phyloP scores from a whole-genome alignment of 176 grass and related monocot species.

The Aegilops tauschii region DNA sequence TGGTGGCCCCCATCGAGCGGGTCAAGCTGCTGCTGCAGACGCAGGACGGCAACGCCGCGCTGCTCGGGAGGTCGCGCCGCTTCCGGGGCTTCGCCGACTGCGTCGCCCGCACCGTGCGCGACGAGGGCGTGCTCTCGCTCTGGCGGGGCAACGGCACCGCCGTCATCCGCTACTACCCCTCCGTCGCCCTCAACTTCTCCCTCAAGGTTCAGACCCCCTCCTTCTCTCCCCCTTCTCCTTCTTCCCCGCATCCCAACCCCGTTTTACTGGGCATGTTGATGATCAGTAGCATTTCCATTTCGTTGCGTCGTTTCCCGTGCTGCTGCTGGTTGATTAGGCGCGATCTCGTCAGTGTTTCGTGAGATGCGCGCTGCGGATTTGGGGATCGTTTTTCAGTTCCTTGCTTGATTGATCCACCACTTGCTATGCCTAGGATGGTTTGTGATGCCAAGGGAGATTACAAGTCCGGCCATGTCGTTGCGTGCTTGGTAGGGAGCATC shows the following conservation, averaged over 20 bases:
- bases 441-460: background rate
- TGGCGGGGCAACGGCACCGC: conserved; percentile 96
- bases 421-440: background rate
- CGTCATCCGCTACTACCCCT: conserved; percentile 98
- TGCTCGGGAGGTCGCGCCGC: conserved; percentile 55
- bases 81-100: conserved; percentile 93
- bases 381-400: background rate
- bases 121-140: conserved; percentile 84
- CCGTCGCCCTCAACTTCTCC: conserved; percentile 99
- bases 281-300: background rate
- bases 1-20: conserved; percentile 98
- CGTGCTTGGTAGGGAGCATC: conserved; percentile 17
- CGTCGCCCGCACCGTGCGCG: conserved; percentile 76
- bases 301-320: background rate
- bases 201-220: conserved; percentile 60
- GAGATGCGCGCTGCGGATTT: background rate
- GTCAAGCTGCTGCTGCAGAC: conserved; percentile 98
- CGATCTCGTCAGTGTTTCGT: background rate
- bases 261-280: background rate
- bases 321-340: background rate
- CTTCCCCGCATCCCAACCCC: background rate
- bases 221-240: background rate
- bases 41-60: conserved; percentile 92
- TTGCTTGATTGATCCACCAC: background rate
- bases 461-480: background rate